A percentile compares a stretch with the other conserved stretches of the same genome.
Conservation (phyloP, 2,329 filamentous ascomycete species). For the Trichoderma citrinoviride region DNA sequence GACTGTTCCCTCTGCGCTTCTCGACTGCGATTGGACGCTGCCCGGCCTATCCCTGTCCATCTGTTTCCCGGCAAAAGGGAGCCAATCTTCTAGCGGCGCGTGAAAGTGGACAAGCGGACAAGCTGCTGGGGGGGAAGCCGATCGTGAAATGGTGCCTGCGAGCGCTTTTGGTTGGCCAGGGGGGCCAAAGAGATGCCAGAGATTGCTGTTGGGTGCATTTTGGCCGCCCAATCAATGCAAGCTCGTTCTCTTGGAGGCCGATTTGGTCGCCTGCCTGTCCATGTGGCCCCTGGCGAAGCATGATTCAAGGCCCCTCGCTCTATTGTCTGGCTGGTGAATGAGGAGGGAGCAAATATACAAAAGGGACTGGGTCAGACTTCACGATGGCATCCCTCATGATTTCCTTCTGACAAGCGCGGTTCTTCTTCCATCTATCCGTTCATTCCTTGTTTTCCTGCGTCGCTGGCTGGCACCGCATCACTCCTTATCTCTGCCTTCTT, state of each 20-base stretch:
- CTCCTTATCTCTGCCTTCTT: neutral
- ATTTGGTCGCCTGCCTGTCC: neutral
- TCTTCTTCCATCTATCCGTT: neutral
- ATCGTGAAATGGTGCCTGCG: neutral
- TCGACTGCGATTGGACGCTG: constrained; percentile 3
- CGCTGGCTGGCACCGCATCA: constrained; percentile 13
- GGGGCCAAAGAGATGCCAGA: neutral
- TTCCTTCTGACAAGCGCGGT: neutral
- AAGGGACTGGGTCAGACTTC: constrained; percentile 4
- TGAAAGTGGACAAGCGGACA: neutral
- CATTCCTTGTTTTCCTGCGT: constrained; percentile 7
- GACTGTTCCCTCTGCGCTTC: neutral
- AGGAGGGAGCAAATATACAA: neutral
- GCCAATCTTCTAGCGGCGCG: constrained; percentile 11
- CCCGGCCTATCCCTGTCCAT: neutral
- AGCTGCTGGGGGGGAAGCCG: neutral
- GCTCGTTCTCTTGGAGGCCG: neutral
- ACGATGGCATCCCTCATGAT: neutral
- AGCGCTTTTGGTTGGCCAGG: constrained; percentile 2
- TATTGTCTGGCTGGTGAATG: too few species aligned
- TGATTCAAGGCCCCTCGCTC: constrained; percentile 11
- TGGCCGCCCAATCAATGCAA: constrained; percentile 3
- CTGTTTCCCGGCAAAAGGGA: constrained; percentile 3
- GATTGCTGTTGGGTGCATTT: neutral
- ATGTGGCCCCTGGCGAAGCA: neutral